These are phyloP conservation scores for Pyrenophora graminea DNA, from an alignment of 2,329 filamentous ascomycete genomes.

Conservation along the genomic window DNA sequence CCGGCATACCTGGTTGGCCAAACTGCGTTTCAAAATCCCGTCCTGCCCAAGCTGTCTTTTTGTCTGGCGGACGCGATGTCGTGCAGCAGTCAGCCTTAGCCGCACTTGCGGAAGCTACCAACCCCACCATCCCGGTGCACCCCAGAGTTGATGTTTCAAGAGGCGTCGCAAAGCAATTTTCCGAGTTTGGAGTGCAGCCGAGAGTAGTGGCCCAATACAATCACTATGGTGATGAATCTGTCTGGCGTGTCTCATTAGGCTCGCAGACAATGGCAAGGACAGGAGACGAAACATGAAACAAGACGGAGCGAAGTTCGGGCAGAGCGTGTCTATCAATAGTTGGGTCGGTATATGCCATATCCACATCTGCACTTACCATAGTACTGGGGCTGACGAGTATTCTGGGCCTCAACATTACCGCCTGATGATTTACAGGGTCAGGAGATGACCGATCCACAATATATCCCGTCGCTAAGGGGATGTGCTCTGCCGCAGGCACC, in stretches of 20 bases:
- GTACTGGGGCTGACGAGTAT: not conserved
- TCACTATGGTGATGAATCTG: constrained; percentile 6
- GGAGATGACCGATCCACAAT: constrained; percentile 5
- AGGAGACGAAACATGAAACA: too few relatives aligned
- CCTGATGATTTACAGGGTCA: constrained; percentile 7
- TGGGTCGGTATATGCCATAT: too few relatives aligned
- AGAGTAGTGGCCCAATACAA: constrained; percentile 2
- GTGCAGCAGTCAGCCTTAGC: constrained; percentile 15
- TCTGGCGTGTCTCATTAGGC: constrained; percentile 1
- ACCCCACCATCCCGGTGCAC: not conserved
- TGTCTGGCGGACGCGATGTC: constrained; percentile 3
- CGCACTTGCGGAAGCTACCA: constrained; percentile 12
- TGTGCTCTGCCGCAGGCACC: constrained; percentile 9
- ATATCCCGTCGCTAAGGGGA: constrained; percentile 5
- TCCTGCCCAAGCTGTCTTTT: not conserved
- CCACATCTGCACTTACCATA: not conserved
- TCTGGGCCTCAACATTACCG: not conserved
- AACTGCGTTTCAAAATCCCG: not conserved
- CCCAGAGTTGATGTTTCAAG: constrained; percentile 7
- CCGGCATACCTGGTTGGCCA: not conserved
- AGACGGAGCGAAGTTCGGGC: not conserved
- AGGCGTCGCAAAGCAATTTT: not conserved
- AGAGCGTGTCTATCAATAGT: not conserved
- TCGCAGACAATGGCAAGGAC: not conserved
- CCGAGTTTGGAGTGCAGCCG: not conserved